A percentile compares a stretch with the other conserved stretches of the same genome.
Conservation (phyloP, 2,329 filamentous ascomycete genomes). For the Xylariaceae sp. region DNA sequence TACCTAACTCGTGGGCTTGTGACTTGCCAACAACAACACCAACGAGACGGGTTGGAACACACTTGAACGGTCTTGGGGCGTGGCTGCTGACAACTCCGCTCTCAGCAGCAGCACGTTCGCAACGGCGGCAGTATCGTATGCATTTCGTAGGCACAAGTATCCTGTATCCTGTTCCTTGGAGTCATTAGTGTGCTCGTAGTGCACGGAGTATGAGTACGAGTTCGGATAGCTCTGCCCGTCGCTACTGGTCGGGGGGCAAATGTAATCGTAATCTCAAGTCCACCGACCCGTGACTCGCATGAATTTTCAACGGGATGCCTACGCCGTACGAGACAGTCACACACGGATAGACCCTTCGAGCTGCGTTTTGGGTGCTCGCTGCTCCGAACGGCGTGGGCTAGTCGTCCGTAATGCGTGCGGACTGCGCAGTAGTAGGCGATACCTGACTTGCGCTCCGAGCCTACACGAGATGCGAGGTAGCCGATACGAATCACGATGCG, state of each 20-base stretch:
- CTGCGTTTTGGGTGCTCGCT: no score
- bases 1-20: not conserved
- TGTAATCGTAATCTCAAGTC: conserved; percentile 22
- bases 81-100: conserved; percentile 29
- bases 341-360: no score
- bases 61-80: not conserved
- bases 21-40: conserved; percentile 6
- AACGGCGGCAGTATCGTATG: no score
- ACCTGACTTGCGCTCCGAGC: not conserved
- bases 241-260: not conserved
- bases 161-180: conserved; percentile 12
- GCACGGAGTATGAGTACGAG: no score
- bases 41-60: not conserved
- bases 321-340: no score
- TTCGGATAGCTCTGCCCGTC: not conserved
- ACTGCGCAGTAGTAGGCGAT: not conserved
- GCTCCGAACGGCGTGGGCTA: no score
- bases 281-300: conserved; percentile 33
- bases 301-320: conserved; percentile 18
- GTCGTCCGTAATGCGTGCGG: not conserved
- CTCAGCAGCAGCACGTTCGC: conserved; percentile 7
- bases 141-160: conserved; percentile 4
- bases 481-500: no score
- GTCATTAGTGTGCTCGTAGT: no score
- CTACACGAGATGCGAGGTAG: no score